Base-by-base conservation (phyloP, 2,329 filamentous ascomycete genomes). In the Fusarium stilboides region DNA sequence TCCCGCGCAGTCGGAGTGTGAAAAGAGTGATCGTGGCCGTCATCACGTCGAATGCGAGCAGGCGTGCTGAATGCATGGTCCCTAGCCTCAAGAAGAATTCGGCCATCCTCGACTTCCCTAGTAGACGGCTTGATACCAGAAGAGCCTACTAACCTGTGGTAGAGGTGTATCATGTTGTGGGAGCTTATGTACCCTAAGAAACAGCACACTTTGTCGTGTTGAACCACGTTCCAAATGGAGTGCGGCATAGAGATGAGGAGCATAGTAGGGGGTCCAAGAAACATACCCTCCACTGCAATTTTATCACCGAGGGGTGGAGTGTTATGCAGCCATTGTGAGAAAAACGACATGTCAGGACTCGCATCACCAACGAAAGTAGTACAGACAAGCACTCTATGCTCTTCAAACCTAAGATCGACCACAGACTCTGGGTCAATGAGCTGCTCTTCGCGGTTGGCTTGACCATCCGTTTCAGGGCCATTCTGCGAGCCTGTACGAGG, bases 301-400 rank as follows among this genome's bases (percentile, higher is more conserved):
- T 87, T 88, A 17, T 86, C 83, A 2, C 86, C 86, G 5, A 87
- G 82, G 1, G 85, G 78, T 2, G 88, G 87, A 2, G 85, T 84
- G 68, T 87, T 86, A 45, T 88, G 85, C n/a, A 91, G 81, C 89
- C 89, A 91, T 66, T 89, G 86, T 60, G 89, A 86, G 75, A 90
- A 91, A 59, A 85, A 89, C 5, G 87, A 85, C 88, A 91, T 90
- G 65, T 91, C 88, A 14, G 87, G 83, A 69, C 87, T 90, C 5
- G 88, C 87, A 69, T 91, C 88, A 28, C 88, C 88, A 28, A 90
- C 87, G 73, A 90, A 91, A 0, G 88, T 91, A 1, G 89, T 91
- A 75, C 89, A 91, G 3, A 90, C 88, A 13, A 91, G 79, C n/a
- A 90, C 86, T 66, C 89, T 83, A 10, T 85, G 82, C 70, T 91